These are phyloP conservation scores for Saccharomyces hybrid DNA, from an alignment of 1,139 yeast genomes.

Conservation along the genomic window DNA sequence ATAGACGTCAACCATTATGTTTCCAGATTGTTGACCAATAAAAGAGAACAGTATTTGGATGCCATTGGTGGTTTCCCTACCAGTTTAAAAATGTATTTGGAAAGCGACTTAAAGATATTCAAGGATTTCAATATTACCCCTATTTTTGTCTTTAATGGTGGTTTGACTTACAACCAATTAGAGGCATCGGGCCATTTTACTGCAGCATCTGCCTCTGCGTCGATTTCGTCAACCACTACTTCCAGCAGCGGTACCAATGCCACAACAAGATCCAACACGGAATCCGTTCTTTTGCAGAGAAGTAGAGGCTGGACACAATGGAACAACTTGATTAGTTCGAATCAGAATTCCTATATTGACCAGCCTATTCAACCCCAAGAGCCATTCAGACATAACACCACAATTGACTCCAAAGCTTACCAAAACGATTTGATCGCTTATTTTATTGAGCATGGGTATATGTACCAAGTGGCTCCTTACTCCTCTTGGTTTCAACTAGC, in stretches of 20 bases:
- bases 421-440: slow-evolving; percentile 49
- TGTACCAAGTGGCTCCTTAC: slow-evolving; percentile 76
- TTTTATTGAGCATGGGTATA: slow-evolving; percentile 50
- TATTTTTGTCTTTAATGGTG: slow-evolving; percentile 64
- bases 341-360: slow-evolving; percentile 32
- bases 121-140: slow-evolving; percentile 61
- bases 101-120: slow-evolving; percentile 56
- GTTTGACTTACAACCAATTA: slow-evolving; percentile 30
- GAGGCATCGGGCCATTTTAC: slow-evolving; percentile 20
- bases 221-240: slow-evolving; percentile 5
- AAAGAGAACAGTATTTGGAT: slow-evolving; percentile 63
- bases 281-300: slow-evolving; percentile 26
- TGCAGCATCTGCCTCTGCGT: slow-evolving; percentile 15
- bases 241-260: slow-evolving; percentile 6
- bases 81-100: slow-evolving; percentile 49
- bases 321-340: slow-evolving; percentile 21
- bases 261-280: slow-evolving; percentile 16
- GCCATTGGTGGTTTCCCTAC: slow-evolving; percentile 82
- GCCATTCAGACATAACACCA: slow-evolving; percentile 30
- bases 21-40: slow-evolving; percentile 50
- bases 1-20: slow-evolving; percentile 80
- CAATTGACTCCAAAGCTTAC: slow-evolving; percentile 37
- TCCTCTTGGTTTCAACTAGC: slow-evolving; percentile 76
- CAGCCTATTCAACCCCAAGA: slow-evolving; percentile 31
- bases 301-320: slow-evolving; percentile 33